Conservation (phyloP, 495 filamentous ascomycete genomes). For the Podospora australis region DNA sequence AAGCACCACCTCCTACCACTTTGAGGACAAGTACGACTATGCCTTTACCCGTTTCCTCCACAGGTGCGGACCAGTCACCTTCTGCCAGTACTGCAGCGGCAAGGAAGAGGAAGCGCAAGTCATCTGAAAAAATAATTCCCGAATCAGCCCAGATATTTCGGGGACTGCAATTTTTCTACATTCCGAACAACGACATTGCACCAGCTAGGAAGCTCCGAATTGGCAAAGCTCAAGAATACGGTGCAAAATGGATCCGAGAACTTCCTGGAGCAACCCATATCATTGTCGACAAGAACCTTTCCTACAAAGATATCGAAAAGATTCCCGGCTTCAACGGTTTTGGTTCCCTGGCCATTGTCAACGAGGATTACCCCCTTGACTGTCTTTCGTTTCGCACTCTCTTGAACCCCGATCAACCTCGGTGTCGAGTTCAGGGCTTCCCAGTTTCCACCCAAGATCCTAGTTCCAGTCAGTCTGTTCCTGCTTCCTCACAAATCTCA, state of each 20-base stretch:
- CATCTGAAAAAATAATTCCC: conserved; percentile 36
- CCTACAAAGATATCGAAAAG: conserved; percentile 58
- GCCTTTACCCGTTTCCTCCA: conserved; percentile 8
- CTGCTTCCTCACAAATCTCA: conserved; percentile 25
- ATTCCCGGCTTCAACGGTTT: conserved; percentile 50
- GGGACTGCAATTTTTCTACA: conserved; percentile 63
- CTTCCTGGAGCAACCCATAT: conserved; percentile 56
- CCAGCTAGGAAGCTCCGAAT: conserved; percentile 63
- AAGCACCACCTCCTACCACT: conserved; percentile 1
- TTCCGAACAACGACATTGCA: conserved; percentile 71
- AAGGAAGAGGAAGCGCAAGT: conserved; percentile 48
- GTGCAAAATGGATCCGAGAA: conserved; percentile 47
- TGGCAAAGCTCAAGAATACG: conserved; percentile 66
- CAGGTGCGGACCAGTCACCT: conserved; percentile 14
- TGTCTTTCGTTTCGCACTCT: conserved; percentile 59
- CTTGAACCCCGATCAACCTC: conserved; percentile 49
- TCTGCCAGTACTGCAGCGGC: conserved; percentile 17
- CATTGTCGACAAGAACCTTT: conserved; percentile 67
- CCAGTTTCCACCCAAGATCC: background rate
- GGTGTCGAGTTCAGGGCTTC: conserved; percentile 52
- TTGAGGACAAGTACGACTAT: conserved; percentile 21
- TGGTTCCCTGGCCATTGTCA: conserved; percentile 49
- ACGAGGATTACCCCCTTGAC: conserved; percentile 72
- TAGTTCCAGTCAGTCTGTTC: background rate
- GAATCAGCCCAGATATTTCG: conserved; percentile 61